Base-by-base conservation (phyloP, 1,139 yeast species). In the Hansenula anomala region DNA sequence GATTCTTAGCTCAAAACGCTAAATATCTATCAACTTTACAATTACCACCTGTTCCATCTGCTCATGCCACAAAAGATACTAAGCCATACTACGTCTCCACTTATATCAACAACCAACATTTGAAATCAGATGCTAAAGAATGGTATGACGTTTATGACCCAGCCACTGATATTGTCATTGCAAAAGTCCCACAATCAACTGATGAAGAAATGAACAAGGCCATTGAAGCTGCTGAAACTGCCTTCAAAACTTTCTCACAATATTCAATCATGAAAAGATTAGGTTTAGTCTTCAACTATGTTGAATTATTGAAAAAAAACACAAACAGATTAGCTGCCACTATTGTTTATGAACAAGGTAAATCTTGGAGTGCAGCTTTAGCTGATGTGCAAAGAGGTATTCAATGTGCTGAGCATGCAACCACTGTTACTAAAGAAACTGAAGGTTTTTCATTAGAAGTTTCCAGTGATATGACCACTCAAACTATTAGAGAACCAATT, bases 331-430 rank as follows among this genome's bases (percentile, higher is more conserved):
- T 84, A 33, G 94, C 94, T 4, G 72, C 77, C 15, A 69, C 78
- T 48, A 84, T 84, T 59, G 88, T 84, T 32, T 68, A 80, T 51
- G 92, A 84, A 63, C 92, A 84, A 63, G 94, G 94, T 38, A 84
- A 84, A 62, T 80, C 92, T 15, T 77, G 81, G 60, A 75, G 76
- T 31, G 92, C 84, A 53, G 92, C 94, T 42, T 66, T 72, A 55
- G 92, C 92, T 22, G 94, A 84, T 56, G 92, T 84, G 28, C 71
- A 82, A 50, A 71, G 94, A 47, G 94, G 94, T 24, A 70, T 84
- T 39, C 94, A 84, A 62, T 90, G 85, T 38, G 92, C 90, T 23
- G 94, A 84, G 64, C 58, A 53, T 40, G 74, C 78, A 12, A 72
- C 78, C 54, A 67, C 69, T 45, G 73, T 84, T 45, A 73, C 82